Conservation (phyloP, 495 filamentous ascomycete species). For the Talaromyces proteolyticus region DNA sequence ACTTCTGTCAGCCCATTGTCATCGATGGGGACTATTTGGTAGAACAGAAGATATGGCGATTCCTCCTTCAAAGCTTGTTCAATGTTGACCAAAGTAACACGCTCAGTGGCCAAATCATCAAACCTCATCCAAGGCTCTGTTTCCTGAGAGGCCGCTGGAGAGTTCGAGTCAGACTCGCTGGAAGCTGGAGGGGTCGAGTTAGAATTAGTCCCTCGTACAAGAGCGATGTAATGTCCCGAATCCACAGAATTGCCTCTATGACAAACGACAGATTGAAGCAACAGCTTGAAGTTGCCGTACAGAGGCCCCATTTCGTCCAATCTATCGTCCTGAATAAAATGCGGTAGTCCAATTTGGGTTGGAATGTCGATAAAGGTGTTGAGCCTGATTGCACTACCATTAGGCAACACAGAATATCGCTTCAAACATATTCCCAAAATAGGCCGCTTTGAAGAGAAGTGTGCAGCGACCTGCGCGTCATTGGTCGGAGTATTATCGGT, state of each 20-base stretch:
- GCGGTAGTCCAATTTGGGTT: constrained; percentile 76
- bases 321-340: constrained; percentile 81
- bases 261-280: constrained; percentile 83
- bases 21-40: constrained; percentile 83
- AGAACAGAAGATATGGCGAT: constrained; percentile 91
- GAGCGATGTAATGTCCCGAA: constrained; percentile 85
- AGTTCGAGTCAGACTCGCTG: constrained; percentile 39
- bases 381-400: constrained; percentile 61
- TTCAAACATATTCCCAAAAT: constrained; percentile 90
- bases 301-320: constrained; percentile 57
- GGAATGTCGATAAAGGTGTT: constrained; percentile 89
- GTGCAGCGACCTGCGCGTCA: constrained; percentile 64
- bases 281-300: constrained; percentile 81
- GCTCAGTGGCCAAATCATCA: constrained; percentile 71
- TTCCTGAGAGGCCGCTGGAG: constrained; percentile 44
- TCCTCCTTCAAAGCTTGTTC: constrained; percentile 72
- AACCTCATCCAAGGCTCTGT: constrained; percentile 77
- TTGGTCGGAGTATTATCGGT: constrained; percentile 65
- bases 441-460: constrained; percentile 69
- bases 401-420: constrained; percentile 69
- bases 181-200: constrained; percentile 41
- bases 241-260: constrained; percentile 86
- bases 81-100: constrained; percentile 72
- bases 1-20: constrained; percentile 52
- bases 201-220: constrained; percentile 59